Percentiles rank a stretch among this genome's conserved stretches.
phyloP scores from a whole-genome alignment of 257 asterid species.

The Marsdenia floribunda region DNA sequence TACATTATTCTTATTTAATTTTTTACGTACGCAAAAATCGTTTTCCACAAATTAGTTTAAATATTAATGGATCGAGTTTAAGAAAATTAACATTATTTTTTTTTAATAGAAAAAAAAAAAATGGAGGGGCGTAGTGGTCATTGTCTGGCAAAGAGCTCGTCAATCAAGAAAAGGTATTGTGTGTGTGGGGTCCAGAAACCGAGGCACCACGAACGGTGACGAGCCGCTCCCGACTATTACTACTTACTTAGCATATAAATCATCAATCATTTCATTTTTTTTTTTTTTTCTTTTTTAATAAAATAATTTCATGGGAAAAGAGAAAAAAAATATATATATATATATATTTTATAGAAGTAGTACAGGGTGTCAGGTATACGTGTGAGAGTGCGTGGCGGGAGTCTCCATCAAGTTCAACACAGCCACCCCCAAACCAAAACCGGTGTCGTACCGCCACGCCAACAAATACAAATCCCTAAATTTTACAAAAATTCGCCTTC shows the following conservation, averaged over 20 bases:
- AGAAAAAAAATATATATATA: no score
- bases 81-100: no score
- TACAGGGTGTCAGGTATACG: neutral
- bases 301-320: no score
- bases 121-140: neutral
- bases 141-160: conserved; percentile 2
- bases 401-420: neutral
- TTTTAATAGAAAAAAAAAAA: no score
- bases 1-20: no score
- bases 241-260: neutral
- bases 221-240: conserved; percentile 25
- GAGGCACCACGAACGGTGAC: conserved; percentile 34
- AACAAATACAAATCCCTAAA: neutral
- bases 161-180: no score
- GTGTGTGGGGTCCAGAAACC: conserved; percentile 7
- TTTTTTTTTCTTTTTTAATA: neutral
- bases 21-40: no score
- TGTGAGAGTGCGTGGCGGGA: neutral
- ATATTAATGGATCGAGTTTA: no score
- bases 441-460: conserved; percentile 10
- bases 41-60: no score
- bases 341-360: no score
- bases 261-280: neutral
- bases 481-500: neutral
- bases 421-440: neutral